Base-by-base conservation (phyloP, 108 stramenopile species). In the Thalassiosira profunda region DNA sequence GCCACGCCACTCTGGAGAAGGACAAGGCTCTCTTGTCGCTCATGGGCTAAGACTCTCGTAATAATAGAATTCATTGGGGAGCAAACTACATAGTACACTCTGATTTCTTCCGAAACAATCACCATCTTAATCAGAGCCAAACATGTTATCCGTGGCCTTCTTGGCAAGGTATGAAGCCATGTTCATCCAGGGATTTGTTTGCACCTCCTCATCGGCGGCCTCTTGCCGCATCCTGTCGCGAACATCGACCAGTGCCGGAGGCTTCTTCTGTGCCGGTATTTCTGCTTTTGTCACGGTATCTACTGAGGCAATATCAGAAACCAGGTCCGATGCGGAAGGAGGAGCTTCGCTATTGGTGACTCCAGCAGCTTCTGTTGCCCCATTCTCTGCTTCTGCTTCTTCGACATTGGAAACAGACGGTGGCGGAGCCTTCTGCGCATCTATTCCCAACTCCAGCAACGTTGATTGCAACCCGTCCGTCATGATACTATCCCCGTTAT, bases 401-500 rank as follows among this genome's bases (percentile, higher is more conserved):
- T 15, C 44, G n/a, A 15, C 34, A 35, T 33, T 36, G 15, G 36
- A 31, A 11, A 49, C 29, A 2, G 18, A 48, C 35, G 10, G 23
- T 55, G 36, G 30, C 9, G 53, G 55, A 6, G 15, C 21, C 31
- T n/a, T 15, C 20, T 56, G 34, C 49, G 23, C 14, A 49, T 26
- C 36, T 28, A 67, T 46, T 41, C 65, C 58, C 17, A 76, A 11
- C 33, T 76, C 66, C 49, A 25, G 3, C 37, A 61, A 34, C 11
- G 79, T 79, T 36, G 69, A 74, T 11, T 80, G 62, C 12, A 83
- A 29, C 12, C 79, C 78, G 53, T 70, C 66, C 24, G 76, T 71
- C 64, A 84, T 72, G 24, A 67, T 70, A n/a, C 60, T 56, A 35
- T 63, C 67, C 8, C 83, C 83, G 54, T 80, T 76, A 57, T 84